phyloP scores from a whole-genome alignment of 495 filamentous ascomycete species.

The Aspergillus nanangensis region DNA sequence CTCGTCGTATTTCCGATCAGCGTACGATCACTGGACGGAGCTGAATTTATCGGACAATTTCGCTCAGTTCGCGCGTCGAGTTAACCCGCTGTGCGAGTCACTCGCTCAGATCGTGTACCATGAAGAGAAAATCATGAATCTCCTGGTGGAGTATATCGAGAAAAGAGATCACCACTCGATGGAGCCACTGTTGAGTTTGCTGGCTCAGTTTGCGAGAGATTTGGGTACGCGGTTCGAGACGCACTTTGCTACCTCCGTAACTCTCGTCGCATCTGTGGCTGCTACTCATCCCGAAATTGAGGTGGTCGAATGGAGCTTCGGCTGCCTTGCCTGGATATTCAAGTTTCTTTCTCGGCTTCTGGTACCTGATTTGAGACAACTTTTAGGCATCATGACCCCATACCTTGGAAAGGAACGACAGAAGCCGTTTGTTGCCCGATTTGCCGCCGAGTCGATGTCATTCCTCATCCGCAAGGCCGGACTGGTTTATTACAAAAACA shows the following conservation, averaged over 20 bases:
- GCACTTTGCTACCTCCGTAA: constrained; percentile 69
- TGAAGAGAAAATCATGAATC: constrained; percentile 74
- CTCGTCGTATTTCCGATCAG: constrained; percentile 75
- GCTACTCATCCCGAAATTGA: constrained; percentile 63
- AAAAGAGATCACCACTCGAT: constrained; percentile 68
- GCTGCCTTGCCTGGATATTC: constrained; percentile 89
- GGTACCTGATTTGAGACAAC: constrained; percentile 76
- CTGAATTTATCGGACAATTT: constrained; percentile 83
- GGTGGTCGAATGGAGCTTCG: constrained; percentile 95
- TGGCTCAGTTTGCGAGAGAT: constrained; percentile 89
- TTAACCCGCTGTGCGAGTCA: constrained; percentile 75
- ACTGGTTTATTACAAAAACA: constrained; percentile 65
- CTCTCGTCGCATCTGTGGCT: constrained; percentile 60
- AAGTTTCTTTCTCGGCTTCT: constrained; percentile 89
- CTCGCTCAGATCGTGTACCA: constrained; percentile 88
- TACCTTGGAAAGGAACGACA: constrained; percentile 79
- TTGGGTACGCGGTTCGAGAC: constrained; percentile 84
- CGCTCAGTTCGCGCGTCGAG: constrained; percentile 64
- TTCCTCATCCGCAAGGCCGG: constrained; percentile 89
- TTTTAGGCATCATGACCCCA: constrained; percentile 77
- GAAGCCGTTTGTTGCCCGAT: constrained; percentile 79
- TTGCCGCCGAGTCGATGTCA: constrained; percentile 91
- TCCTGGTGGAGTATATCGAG: constrained; percentile 73
- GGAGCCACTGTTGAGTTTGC: constrained; percentile 78
- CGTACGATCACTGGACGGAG: constrained; percentile 83